Percentiles rank a stretch among this genome's conserved stretches.
phyloP scores from a whole-genome alignment of 106 monocot species.

The Allium sativum region DNA sequence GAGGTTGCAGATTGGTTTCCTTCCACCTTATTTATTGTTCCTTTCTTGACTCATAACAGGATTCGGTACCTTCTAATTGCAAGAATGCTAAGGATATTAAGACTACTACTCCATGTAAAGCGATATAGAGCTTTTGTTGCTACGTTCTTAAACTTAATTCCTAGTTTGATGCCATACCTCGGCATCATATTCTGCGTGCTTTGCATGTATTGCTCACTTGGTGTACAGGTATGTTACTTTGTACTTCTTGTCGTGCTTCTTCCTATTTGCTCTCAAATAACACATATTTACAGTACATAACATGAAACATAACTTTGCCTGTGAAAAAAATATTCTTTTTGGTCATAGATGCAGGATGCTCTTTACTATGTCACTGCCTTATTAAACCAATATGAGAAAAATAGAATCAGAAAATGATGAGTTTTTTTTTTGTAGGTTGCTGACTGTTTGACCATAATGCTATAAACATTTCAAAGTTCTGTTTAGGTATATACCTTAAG shows the following conservation, averaged over 20 bases:
- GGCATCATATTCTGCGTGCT: constrained; percentile 86
- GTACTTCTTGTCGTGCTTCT: constrained; percentile 1
- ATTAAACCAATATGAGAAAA: too few species aligned
- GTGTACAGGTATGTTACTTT: constrained; percentile 53
- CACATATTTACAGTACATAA: too few species aligned
- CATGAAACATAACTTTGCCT: too few species aligned
- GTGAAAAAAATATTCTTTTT: too few species aligned
- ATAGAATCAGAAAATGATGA: too few species aligned
- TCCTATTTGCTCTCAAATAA: not conserved
- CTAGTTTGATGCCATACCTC: constrained; percentile 94
- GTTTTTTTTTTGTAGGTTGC: too few species aligned
- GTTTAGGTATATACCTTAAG: too few species aligned
- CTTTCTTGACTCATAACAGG: constrained; percentile 33
- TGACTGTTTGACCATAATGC: too few species aligned
- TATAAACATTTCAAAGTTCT: too few species aligned
- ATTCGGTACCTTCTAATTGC: constrained; percentile 93
- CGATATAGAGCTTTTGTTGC: constrained; percentile 86
- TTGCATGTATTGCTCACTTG: constrained; percentile 85
- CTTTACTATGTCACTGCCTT: too few species aligned
- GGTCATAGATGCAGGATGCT: too few species aligned
- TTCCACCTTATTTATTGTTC: not conserved
- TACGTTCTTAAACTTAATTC: constrained; percentile 85
- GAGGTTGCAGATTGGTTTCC: too few species aligned
- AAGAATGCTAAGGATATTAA: constrained; percentile 85
- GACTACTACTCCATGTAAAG: constrained; percentile 67